Evolutionary conservation across 75 land plant species (phyloP).

Genomic region (Sequoiadendron giganteum): DNA sequence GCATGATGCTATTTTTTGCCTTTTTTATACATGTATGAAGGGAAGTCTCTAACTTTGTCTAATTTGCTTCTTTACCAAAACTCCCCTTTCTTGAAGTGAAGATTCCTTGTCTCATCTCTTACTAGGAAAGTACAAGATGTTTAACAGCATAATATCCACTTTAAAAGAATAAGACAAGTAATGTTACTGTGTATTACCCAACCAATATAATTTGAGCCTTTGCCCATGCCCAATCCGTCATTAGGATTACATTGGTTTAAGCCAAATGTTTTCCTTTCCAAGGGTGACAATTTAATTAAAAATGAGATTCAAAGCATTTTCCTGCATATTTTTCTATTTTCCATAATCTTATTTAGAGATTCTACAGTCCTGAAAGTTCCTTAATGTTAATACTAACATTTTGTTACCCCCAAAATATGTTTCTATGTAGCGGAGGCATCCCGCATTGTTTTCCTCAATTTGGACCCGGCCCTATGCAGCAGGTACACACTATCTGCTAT

Average conservation of each 20-base stretch:
- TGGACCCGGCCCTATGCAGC: slow-evolving; percentile 97
- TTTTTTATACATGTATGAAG: background rate
- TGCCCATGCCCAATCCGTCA: background rate
- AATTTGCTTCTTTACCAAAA: background rate
- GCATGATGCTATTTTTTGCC: background rate
- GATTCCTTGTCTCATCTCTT: background rate
- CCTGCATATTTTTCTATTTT: background rate
- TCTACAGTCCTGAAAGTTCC: background rate
- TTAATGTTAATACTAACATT: background rate
- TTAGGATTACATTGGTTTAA: background rate
- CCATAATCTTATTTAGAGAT: background rate
- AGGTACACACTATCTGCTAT: slow-evolving; percentile 43
- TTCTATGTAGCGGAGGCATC: slow-evolving; percentile 81
- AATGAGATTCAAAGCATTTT: background rate
- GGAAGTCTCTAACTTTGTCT: background rate
- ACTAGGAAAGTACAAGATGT: background rate
- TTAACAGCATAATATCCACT: background rate
- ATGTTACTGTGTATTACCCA: background rate
- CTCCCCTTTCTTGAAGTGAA: background rate
- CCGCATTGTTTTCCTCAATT: slow-evolving; percentile 99
- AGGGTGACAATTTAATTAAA: background rate
- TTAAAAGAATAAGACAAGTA: background rate
- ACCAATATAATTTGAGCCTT: background rate
- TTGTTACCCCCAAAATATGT: background rate
- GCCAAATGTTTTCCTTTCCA: background rate